Percentiles rank a stretch among this genome's conserved stretches.
phyloP scores from a whole-genome alignment of 2,329 filamentous ascomycete species.

The Ambrosiella beaveri region DNA sequence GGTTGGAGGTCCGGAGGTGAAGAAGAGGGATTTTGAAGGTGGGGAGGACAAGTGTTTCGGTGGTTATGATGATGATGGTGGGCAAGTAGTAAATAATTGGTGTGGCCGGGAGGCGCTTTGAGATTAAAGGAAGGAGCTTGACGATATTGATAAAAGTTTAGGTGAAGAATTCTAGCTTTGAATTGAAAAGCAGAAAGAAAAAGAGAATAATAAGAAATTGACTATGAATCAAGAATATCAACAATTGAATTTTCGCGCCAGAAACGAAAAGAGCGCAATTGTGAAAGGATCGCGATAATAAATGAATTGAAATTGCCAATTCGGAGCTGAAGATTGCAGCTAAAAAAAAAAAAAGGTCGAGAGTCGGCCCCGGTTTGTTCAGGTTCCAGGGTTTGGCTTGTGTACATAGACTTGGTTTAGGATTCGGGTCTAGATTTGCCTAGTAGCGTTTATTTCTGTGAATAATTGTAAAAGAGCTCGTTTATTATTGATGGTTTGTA shows the following conservation, averaged over 20 bases:
- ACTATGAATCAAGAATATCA: no score
- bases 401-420: background rate
- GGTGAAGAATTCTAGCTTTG: background rate
- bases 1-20: no score
- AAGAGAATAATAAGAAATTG: background rate
- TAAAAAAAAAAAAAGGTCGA: background rate
- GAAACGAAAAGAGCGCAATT: no score
- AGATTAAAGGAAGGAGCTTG: background rate
- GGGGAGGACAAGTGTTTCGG: background rate
- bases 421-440: background rate
- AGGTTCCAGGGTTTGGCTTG: background rate
- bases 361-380: background rate
- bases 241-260: no score
- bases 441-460: no score
- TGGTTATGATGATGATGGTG: background rate
- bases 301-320: background rate
- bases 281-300: background rate
- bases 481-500: no score
- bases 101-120: background rate
- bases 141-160: background rate
- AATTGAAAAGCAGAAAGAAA: background rate
- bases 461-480: no score
- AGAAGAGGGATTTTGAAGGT: background rate
- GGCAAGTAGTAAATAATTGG: background rate
- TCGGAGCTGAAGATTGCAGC: background rate